Evolutionary conservation across 148 eudicot genomes (phyloP).

Genomic region (Spergularia bocconei): DNA sequence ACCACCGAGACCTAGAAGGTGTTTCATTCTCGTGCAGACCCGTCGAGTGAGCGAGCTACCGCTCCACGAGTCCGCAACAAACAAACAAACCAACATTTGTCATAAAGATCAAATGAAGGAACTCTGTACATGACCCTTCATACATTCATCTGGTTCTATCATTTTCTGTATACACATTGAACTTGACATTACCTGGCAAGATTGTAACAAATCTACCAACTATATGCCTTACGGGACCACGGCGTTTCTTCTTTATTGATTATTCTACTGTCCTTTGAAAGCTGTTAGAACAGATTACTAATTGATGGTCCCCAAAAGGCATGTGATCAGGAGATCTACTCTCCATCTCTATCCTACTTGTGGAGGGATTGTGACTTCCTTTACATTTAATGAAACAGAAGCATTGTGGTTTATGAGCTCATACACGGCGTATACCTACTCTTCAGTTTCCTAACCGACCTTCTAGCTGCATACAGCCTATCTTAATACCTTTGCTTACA

Average conservation of each 20-base stretch:
- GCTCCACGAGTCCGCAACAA: constrained; percentile 8
- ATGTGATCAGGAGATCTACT: constrained; percentile 38
- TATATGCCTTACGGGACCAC: constrained; percentile 35
- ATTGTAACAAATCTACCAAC: constrained; percentile 35
- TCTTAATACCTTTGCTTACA: constrained; percentile 25
- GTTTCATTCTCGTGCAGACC: background rate
- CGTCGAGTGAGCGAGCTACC: background rate
- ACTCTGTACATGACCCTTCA: constrained; percentile 12
- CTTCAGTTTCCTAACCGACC: constrained; percentile 27
- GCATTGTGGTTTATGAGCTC: constrained; percentile 22
- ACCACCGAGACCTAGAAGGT: constrained; percentile 9
- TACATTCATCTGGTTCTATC: constrained; percentile 12
- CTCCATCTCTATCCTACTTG: constrained; percentile 35
- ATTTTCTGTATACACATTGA: constrained; percentile 19
- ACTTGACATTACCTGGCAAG: constrained; percentile 34
- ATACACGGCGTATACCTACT: constrained; percentile 18
- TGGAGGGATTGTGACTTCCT: constrained; percentile 14
- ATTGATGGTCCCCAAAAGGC: constrained; percentile 41
- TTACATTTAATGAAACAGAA: constrained; percentile 10
- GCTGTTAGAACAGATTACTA: constrained; percentile 31
- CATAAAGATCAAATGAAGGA: constrained; percentile 16
- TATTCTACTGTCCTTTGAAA: constrained; percentile 30
- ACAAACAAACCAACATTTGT: constrained; percentile 9
- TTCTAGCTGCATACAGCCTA: constrained; percentile 31
- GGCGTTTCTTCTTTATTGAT: constrained; percentile 23